Percentiles rank a stretch among this genome's conserved stretches.
Conservation (phyloP, 2,329 filamentous ascomycete genomes). For the Coleophoma cylindrospora region DNA sequence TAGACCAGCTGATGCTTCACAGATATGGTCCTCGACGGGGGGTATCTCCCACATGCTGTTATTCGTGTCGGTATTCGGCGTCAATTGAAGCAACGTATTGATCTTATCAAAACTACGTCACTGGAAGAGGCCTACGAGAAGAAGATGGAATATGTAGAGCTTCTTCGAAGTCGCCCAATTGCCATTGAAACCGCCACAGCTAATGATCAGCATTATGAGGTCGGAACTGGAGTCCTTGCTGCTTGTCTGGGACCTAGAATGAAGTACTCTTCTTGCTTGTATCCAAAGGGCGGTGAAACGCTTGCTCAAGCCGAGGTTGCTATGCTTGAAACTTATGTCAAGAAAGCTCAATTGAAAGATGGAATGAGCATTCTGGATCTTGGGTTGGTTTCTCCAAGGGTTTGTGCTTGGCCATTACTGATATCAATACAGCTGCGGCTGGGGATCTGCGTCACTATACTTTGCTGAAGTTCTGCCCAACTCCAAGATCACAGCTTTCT, state of each 20-base stretch:
- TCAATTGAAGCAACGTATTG: slow-evolving; percentile 58
- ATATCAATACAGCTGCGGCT: slow-evolving; percentile 49
- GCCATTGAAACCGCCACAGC: slow-evolving; percentile 62
- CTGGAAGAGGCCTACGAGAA: slow-evolving; percentile 46
- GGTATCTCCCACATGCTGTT: slow-evolving; percentile 57
- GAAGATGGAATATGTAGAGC: slow-evolving; percentile 60
- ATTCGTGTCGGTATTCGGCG: slow-evolving; percentile 61
- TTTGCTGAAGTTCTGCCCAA: slow-evolving; percentile 61
- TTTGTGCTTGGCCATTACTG: neutral
- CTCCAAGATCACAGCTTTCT: slow-evolving; percentile 60
- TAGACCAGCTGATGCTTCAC: neutral
- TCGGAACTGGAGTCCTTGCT: slow-evolving; percentile 58
- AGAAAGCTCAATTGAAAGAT: slow-evolving; percentile 40
- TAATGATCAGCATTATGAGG: slow-evolving; percentile 70
- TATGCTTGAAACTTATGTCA: slow-evolving; percentile 60
- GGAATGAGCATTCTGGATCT: slow-evolving; percentile 27
- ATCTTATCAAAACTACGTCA: slow-evolving; percentile 47
- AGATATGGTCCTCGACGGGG: slow-evolving; percentile 59
- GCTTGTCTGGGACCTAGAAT: slow-evolving; percentile 62
- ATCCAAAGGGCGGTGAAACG: slow-evolving; percentile 57
- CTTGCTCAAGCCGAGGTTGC: slow-evolving; percentile 60
- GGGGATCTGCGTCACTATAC: slow-evolving; percentile 62
- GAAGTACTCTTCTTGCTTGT: slow-evolving; percentile 68
- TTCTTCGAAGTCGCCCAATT: slow-evolving; percentile 55
- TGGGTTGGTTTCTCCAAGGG: slow-evolving; percentile 10